A percentile compares a stretch with the other conserved stretches of the same genome.
phyloP scores from a whole-genome alignment of 495 filamentous ascomycete species.

The Penicillium cataractarum region DNA sequence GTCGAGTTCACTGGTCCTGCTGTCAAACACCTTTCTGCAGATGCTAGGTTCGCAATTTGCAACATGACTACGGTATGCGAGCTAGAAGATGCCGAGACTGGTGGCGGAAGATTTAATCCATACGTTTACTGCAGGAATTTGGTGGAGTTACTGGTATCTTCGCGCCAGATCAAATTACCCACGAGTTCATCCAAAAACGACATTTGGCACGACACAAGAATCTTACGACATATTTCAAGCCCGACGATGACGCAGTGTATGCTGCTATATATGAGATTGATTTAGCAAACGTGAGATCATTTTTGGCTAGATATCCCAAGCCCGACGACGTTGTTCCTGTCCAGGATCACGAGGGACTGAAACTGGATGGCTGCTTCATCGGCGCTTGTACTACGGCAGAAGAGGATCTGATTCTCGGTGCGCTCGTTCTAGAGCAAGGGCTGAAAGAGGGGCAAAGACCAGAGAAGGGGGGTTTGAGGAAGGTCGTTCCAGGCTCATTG shows the following conservation, averaged over 20 bases:
- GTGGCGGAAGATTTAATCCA: neutral
- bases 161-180: constrained; percentile 40
- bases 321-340: constrained; percentile 53
- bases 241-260: constrained; percentile 45
- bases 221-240: constrained; percentile 35
- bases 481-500: constrained; percentile 44
- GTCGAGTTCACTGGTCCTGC: constrained; percentile 51
- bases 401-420: constrained; percentile 42
- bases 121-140: constrained; percentile 36
- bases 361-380: constrained; percentile 51
- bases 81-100: neutral
- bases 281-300: constrained; percentile 39
- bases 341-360: constrained; percentile 27
- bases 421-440: constrained; percentile 42
- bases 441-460: constrained; percentile 36
- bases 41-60: constrained; percentile 51
- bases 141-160: constrained; percentile 50
- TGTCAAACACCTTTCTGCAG: constrained; percentile 36
- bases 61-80: constrained; percentile 50
- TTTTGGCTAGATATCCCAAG: constrained; percentile 44
- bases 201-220: constrained; percentile 36
- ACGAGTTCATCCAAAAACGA: constrained; percentile 38
- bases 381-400: constrained; percentile 55
- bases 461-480: constrained; percentile 35
- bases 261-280: constrained; percentile 41